These are phyloP conservation scores for Aureococcus anophagefferens DNA, from an alignment of 108 stramenopile species.

Conservation along the genomic window DNA sequence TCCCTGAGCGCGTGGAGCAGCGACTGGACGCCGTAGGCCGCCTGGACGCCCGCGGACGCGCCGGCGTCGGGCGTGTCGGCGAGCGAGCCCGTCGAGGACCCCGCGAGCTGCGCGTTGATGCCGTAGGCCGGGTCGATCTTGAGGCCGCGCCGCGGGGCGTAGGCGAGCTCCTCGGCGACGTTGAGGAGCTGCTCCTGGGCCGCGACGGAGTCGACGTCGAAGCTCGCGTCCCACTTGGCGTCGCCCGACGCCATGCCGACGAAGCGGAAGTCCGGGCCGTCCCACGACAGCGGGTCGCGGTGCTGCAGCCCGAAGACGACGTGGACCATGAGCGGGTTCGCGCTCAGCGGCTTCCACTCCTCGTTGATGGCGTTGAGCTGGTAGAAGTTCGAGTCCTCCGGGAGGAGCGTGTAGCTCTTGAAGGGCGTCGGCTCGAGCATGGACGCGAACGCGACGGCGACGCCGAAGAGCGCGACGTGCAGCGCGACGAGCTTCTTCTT, in stretches of 20 bases:
- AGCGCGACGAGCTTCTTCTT: too few relatives aligned
- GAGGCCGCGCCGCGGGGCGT: background rate
- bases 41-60: background rate
- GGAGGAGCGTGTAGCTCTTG: slow-evolving; percentile 6
- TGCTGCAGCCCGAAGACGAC: too few relatives aligned
- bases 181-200: background rate
- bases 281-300: too few relatives aligned
- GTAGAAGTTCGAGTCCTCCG: background rate
- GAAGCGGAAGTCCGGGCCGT: too few relatives aligned
- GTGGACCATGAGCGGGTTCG: too few relatives aligned
- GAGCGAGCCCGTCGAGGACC: background rate
- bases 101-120: slow-evolving; percentile 8
- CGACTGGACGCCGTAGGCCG: slow-evolving; percentile 6
- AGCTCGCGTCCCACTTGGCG: too few relatives aligned
- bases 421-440: slow-evolving; percentile 5
- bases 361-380: background rate
- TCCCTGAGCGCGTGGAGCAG: background rate
- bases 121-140: background rate
- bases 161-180: background rate
- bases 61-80: background rate
- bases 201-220: too few relatives aligned
- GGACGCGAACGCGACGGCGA: too few relatives aligned
- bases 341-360: too few relatives aligned
- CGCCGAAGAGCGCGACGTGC: too few relatives aligned
- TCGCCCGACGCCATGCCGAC: too few relatives aligned